Evolutionary conservation across 1,284 basidiomycete genomes (phyloP).

Genomic region (Earliella scabrosa): DNA sequence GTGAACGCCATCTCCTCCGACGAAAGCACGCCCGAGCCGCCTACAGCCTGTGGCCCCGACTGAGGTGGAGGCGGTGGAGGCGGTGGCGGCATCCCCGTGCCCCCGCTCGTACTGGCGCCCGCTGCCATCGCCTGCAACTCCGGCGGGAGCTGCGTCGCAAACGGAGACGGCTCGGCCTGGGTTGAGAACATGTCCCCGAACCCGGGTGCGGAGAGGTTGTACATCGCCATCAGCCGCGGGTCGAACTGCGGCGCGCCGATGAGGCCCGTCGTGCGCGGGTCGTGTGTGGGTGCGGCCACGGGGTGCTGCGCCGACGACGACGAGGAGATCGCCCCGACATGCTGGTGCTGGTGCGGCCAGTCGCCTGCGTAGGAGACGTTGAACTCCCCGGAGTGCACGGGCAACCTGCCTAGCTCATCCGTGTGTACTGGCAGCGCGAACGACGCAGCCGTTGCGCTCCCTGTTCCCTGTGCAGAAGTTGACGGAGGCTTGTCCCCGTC

Average conservation of each 20-base stretch:
- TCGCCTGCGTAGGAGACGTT: slow-evolving; percentile 16
- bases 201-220: slow-evolving; percentile 7
- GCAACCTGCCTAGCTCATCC: slow-evolving; percentile 60
- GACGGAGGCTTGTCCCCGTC: neutral
- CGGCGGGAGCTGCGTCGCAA: slow-evolving; percentile 2
- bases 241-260: slow-evolving; percentile 13
- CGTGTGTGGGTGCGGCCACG: neutral
- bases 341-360: slow-evolving; percentile 3
- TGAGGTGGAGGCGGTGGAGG: too few species aligned
- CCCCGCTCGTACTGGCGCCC: neutral
- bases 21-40: neutral
- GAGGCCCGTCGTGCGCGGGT: neutral
- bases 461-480: neutral
- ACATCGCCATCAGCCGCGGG: slow-evolving; percentile 20
- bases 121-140: slow-evolving; percentile 14
- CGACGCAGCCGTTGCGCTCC: slow-evolving; percentile 2
- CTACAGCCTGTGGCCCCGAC: too few species aligned
- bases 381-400: slow-evolving; percentile 60
- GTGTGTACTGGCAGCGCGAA: slow-evolving; percentile 57
- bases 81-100: neutral
- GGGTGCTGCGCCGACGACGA: neutral
- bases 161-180: slow-evolving; percentile 9
- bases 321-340: neutral
- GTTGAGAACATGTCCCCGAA: slow-evolving; percentile 17
- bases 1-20: slow-evolving; percentile 31